Evolutionary conservation across 1,284 basidiomycete genomes (phyloP), one percentile per base, ranked within the genome.

Genomic region (Porogramme epimiltina): DNA sequence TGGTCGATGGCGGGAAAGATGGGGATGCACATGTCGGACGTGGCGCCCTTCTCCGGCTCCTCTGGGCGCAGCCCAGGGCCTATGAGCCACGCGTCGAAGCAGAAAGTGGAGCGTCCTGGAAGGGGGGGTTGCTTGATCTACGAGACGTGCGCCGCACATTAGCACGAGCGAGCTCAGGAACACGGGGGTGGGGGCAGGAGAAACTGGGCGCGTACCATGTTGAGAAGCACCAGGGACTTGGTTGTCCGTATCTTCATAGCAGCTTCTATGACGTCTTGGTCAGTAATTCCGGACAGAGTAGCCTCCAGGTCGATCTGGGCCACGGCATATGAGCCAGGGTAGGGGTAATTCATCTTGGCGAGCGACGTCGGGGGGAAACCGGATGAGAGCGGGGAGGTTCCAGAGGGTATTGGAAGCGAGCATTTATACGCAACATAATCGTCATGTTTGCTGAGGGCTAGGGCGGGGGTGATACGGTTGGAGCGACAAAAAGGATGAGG

Each of bases 21-120:
- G 16, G 51, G 46, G 10, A 48, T 36, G 25, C 51, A 52, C 46
- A 48, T 52, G 13, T 52, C 51, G 4, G 51, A 15, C 1, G 45
- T 47, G 40, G 20, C 20, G n/a, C 34, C 10, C 16, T 37, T 18
- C 18, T 20, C 31, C 13, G 28, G 8, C 10, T 46, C 39, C 13
- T 20, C 18, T 2, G 20, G 22, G 6, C 38, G 49, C 11, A 42
- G 44, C 1, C 8, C 20, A 1, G 22, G n/a, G 16, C 31, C 44
- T 6, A 51, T 34, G 19, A 24, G 16, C 33, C 11, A 23, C 13
- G 13, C 28, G 13, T 31, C 28, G 13, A 31, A 31, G 28, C 28
- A 31, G 28, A 31, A 31, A 6, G 28, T 31, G 6, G 6, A 6
- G 6, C 34, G n/a, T 42, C 24, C 3, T 5, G 2, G 40, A 25